Conservation (phyloP, 2,329 filamentous ascomycete species). For the Stagonosporopsis rhizophila region DNA sequence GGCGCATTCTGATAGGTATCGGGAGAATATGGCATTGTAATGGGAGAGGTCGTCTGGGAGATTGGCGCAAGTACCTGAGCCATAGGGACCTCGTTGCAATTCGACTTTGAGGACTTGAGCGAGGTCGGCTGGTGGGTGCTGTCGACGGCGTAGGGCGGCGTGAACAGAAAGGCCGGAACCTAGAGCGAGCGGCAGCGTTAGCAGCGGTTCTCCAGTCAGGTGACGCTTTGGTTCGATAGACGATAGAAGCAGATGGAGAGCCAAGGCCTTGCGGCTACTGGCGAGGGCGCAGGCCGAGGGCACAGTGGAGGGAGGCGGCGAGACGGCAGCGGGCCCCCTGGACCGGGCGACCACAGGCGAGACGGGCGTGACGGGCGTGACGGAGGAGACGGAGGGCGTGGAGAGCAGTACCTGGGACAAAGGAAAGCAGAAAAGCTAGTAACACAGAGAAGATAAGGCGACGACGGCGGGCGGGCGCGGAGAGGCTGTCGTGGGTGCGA, state of each 20-base stretch:
- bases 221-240: neutral
- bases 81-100: constrained; percentile 43
- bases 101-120: constrained; percentile 29
- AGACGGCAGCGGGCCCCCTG: constrained; percentile 5
- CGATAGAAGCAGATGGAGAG: constrained; percentile 18
- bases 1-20: constrained; percentile 55
- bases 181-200: constrained; percentile 27
- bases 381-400: constrained; percentile 3
- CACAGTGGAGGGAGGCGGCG: constrained; percentile 14
- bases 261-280: constrained; percentile 11
- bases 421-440: constrained; percentile 42
- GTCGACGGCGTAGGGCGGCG: constrained; percentile 23
- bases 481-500: constrained; percentile 49
- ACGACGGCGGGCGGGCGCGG: constrained; percentile 39
- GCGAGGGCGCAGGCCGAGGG: neutral
- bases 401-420: constrained; percentile 39
- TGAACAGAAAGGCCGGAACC: constrained; percentile 25
- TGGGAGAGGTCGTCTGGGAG: constrained; percentile 55
- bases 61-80: constrained; percentile 57
- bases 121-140: constrained; percentile 25
- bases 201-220: constrained; percentile 18
- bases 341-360: neutral
- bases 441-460: constrained; percentile 49
- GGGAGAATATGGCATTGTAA: constrained; percentile 60
- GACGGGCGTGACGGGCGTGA: constrained; percentile 2